These are phyloP conservation scores for Myrmaecium sp. DNA, from an alignment of 2,329 filamentous ascomycete genomes.

Conservation along the genomic window DNA sequence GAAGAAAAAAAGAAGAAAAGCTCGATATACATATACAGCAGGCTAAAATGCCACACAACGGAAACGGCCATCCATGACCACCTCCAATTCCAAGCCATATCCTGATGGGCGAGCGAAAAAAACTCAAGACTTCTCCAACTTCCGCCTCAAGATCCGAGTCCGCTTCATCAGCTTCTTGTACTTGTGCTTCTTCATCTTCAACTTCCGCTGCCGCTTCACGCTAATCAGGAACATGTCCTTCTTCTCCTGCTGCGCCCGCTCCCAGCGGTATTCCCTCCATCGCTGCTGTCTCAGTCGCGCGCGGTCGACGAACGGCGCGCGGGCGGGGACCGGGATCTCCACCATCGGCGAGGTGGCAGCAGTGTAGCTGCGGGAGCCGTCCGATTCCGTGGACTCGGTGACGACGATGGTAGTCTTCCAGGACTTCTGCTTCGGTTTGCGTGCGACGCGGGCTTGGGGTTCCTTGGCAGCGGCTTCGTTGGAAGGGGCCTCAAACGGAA, in stretches of 20 bases:
- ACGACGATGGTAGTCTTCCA: constrained; percentile 31
- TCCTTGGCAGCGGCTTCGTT: constrained; percentile 23
- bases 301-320: constrained; percentile 49
- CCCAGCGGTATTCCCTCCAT: constrained; percentile 37
- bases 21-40: not conserved
- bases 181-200: constrained; percentile 99
- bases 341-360: constrained; percentile 34
- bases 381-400: constrained; percentile 34
- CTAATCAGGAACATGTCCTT: constrained; percentile 62
- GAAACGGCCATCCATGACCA: not conserved
- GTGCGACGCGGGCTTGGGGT: constrained; percentile 7
- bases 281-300: constrained; percentile 47
- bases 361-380: constrained; percentile 34
- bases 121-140: constrained; percentile 38
- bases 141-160: constrained; percentile 75
- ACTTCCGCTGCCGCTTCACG: constrained; percentile 77
- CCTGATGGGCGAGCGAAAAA: too few species aligned
- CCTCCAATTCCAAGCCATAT: too few species aligned
- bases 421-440: constrained; percentile 18
- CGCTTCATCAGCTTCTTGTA: constrained; percentile 98
- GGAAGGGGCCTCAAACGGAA: constrained; percentile 34
- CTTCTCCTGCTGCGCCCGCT: constrained; percentile 17
- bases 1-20: too few species aligned
- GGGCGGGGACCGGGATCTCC: constrained; percentile 11
- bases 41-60: not conserved